Conservation (phyloP, 805 yeast genomes). For the Candida tibetensis region DNA sequence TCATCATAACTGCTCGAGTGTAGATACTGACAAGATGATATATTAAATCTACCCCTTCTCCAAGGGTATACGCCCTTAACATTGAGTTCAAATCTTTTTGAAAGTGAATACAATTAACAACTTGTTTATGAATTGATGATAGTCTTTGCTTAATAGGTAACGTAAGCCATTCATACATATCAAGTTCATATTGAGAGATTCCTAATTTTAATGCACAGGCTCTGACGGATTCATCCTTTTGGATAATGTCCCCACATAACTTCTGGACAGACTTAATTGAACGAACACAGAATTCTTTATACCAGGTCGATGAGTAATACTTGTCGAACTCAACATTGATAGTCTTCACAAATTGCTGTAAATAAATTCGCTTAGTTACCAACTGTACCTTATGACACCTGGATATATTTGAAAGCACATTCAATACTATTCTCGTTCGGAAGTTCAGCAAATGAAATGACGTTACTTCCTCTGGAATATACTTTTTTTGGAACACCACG, state of each 20-base stretch:
- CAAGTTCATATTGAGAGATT: slow-evolving; percentile 21
- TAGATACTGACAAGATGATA: slow-evolving; percentile 32
- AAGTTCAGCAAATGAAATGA: slow-evolving; percentile 18
- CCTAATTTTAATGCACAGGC: slow-evolving; percentile 27
- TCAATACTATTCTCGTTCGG: slow-evolving; percentile 18
- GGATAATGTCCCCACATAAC: slow-evolving; percentile 12
- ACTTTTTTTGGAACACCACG: slow-evolving; percentile 16
- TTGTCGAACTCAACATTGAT: slow-evolving; percentile 28
- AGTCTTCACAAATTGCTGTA: slow-evolving; percentile 19
- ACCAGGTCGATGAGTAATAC: slow-evolving; percentile 20
- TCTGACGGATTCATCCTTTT: slow-evolving; percentile 15
- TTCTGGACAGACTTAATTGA: slow-evolving; percentile 23
- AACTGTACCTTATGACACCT: slow-evolving; percentile 8
- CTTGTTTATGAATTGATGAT: slow-evolving; percentile 24
- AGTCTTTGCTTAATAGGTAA: slow-evolving; percentile 23
- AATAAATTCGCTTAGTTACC: slow-evolving; percentile 13
- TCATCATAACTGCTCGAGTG: slow-evolving; percentile 17
- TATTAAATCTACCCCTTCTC: slow-evolving; percentile 18
- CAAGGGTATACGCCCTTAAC: slow-evolving; percentile 23
- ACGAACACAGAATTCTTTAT: slow-evolving; percentile 29
- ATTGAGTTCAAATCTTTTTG: slow-evolving; percentile 16
- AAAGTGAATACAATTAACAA: slow-evolving; percentile 19
- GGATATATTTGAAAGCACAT: slow-evolving; percentile 19
- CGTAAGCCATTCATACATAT: slow-evolving; percentile 21
- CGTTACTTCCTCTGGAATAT: slow-evolving; percentile 16